Evolutionary conservation across 2,329 filamentous ascomycete genomes (phyloP), one percentile per base, ranked within the genome.

Genomic region (Calonectria hawksworthii): DNA sequence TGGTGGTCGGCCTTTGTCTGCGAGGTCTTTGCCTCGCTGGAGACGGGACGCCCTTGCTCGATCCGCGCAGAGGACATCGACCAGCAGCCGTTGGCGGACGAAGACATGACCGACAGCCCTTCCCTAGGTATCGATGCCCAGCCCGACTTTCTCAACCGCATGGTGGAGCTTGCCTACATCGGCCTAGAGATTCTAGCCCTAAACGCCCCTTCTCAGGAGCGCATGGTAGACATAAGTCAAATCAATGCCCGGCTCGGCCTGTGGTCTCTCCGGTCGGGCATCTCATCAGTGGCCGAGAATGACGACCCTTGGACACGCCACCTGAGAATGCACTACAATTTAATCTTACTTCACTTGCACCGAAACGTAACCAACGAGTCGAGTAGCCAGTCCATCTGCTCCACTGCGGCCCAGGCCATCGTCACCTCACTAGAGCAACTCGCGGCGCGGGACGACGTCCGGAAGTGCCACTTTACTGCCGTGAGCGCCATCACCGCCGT

Each of bases 1-100:
- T 81, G 79, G 79, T 81, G 79, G 79, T 80, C 79, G 0, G 76
- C 70, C 0, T 81, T 81, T 34, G 76, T 81, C 0, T 80, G 76
- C 23, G 79, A 81, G 21, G 79, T 81, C 0, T 81, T 81, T 26
- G 77, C 77, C 0, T 75, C 79, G 0, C 65, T 81, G 0, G 79
- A 81, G 47, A 81, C 78, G 0, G 79, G 79, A 1, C 70, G 79
- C 1, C 79, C 79, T 0, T 81, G 79, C 67, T 77, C 79, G 0
- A 72, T 81, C 1, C 64, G 79, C 11, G 79, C 78, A 2, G 79
- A 81, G 9, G 79, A 81, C 16, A 77, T 81, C 10, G 79, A 81
- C 21, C 79, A 81, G 11, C 36, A 71, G 2, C 79, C 79, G 0
- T 74, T 81, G 3, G 65, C 63, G 11, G 69, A 70, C 5, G 74